Percentiles rank a stretch among this genome's conserved stretches.
phyloP scores from a whole-genome alignment of 257 asterid genomes.

The Penstemon davidsonii region DNA sequence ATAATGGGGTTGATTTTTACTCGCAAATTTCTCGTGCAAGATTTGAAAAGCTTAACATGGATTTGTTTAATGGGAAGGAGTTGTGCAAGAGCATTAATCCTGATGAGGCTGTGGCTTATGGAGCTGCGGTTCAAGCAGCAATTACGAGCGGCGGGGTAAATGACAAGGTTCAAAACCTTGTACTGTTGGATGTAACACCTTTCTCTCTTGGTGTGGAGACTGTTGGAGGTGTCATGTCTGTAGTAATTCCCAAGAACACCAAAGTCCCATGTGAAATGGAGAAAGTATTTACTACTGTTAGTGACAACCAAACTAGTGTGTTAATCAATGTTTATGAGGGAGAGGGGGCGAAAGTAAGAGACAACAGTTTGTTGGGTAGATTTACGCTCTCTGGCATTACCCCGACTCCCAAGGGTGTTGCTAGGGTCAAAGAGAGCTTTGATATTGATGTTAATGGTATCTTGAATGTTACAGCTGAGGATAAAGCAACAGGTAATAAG shows the following conservation, averaged over 20 bases:
- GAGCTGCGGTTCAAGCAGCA: too few species aligned
- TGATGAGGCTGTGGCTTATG: conserved; percentile 54
- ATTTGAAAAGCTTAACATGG: conserved; percentile 55
- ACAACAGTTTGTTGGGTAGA: conserved; percentile 27
- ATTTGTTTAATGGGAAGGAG: conserved; percentile 50
- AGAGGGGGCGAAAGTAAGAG: too few species aligned
- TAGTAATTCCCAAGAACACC: conserved; percentile 45
- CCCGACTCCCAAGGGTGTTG: conserved; percentile 50
- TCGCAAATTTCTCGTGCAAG: conserved; percentile 48
- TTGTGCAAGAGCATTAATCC: conserved; percentile 54
- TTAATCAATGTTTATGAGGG: conserved; percentile 33
- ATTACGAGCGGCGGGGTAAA: too few species aligned
- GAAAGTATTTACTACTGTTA: conserved; percentile 45
- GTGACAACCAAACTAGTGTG: conserved; percentile 48
- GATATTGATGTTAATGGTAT: conserved; percentile 20
- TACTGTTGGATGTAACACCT: too few species aligned
- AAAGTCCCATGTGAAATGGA: conserved; percentile 50
- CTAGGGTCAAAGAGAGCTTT: conserved; percentile 47
- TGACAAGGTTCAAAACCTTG: too few species aligned
- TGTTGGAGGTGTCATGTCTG: conserved; percentile 54
- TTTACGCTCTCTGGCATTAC: conserved; percentile 54
- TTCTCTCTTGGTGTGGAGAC: conserved; percentile 46
- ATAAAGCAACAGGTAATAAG: conserved; percentile 49
- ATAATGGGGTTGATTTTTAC: conserved; percentile 30
- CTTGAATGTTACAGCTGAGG: conserved; percentile 50